Percentiles rank a stretch among this genome's conserved stretches.
Evolutionary conservation across 345 rosid species (phyloP).

Genomic region (Eucalyptus virginea): DNA sequence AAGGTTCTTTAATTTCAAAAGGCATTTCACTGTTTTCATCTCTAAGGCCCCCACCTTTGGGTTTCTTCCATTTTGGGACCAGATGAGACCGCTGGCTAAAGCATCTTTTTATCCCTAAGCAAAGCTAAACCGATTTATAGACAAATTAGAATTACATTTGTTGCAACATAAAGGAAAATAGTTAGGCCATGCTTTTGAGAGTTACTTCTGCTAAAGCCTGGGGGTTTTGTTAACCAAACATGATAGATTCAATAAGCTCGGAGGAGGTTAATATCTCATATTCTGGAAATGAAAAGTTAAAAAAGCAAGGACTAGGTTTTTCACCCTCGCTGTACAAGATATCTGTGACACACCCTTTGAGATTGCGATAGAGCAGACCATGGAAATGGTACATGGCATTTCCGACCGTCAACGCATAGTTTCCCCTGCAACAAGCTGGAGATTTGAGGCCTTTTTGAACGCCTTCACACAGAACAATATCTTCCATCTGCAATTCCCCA

Average conservation of each 20-base stretch:
- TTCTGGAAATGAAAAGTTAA: not conserved
- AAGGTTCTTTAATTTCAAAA: not conserved
- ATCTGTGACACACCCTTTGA: not conserved
- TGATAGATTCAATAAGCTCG: not conserved
- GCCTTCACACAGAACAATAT: slow-evolving; percentile 52
- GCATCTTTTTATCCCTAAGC: not conserved
- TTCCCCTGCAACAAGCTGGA: slow-evolving; percentile 47
- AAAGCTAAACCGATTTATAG: not conserved
- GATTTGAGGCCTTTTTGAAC: slow-evolving; percentile 76
- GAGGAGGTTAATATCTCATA: not conserved
- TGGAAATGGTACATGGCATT: slow-evolving; percentile 3
- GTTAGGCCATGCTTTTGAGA: not conserved
- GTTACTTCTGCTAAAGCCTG: not conserved
- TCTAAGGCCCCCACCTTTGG: not conserved
- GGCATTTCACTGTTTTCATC: not conserved
- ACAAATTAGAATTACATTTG: not conserved
- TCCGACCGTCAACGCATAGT: slow-evolving; percentile 60
- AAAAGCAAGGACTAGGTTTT: not conserved
- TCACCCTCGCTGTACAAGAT: not conserved
- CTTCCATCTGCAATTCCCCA: slow-evolving; percentile 46
- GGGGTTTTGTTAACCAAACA: not conserved
- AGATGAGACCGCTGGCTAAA: not conserved
- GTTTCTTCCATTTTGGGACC: not conserved
- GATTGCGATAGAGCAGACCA: not conserved
- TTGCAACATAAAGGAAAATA: not conserved